Evolutionary conservation across 2,329 filamentous ascomycete species (phyloP).

Genomic region (Pseudogymnoascus sp.): DNA sequence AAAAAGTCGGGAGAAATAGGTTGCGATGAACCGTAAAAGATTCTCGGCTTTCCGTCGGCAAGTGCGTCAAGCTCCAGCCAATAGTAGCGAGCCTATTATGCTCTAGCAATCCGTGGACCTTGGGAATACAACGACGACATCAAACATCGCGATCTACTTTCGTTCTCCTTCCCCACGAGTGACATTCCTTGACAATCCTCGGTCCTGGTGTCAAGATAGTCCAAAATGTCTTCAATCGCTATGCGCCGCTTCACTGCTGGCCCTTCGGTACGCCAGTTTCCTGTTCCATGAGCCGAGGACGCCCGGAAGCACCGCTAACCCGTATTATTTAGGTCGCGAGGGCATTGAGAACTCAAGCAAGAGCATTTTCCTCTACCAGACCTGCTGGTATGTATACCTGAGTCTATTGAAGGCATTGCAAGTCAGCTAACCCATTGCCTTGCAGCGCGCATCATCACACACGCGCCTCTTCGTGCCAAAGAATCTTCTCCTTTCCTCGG

Average conservation of each 20-base stretch:
- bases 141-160: constrained; percentile 9
- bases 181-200: constrained; percentile 9
- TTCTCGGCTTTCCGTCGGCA: constrained; percentile 11
- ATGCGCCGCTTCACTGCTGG: constrained; percentile 53
- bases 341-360: constrained; percentile 51
- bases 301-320: constrained; percentile 19
- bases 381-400: constrained; percentile 57
- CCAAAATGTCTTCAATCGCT: constrained; percentile 58
- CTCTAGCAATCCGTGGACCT: constrained; percentile 7
- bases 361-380: constrained; percentile 82
- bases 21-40: not conserved
- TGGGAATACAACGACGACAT: constrained; percentile 9
- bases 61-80: constrained; percentile 8
- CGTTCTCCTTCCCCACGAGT: constrained; percentile 7
- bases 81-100: constrained; percentile 9
- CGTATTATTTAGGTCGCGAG: constrained; percentile 26
- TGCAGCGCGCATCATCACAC: constrained; percentile 76
- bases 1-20: not conserved
- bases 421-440: constrained; percentile 16
- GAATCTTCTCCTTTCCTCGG: constrained; percentile 83
- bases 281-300: constrained; percentile 19
- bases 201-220: constrained; percentile 10
- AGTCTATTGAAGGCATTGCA: not conserved
- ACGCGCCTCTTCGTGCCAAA: constrained; percentile 81
- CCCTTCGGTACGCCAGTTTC: constrained; percentile 45